Base-by-base conservation (phyloP, 1,284 basidiomycete genomes). In the Malassezia furfur region DNA sequence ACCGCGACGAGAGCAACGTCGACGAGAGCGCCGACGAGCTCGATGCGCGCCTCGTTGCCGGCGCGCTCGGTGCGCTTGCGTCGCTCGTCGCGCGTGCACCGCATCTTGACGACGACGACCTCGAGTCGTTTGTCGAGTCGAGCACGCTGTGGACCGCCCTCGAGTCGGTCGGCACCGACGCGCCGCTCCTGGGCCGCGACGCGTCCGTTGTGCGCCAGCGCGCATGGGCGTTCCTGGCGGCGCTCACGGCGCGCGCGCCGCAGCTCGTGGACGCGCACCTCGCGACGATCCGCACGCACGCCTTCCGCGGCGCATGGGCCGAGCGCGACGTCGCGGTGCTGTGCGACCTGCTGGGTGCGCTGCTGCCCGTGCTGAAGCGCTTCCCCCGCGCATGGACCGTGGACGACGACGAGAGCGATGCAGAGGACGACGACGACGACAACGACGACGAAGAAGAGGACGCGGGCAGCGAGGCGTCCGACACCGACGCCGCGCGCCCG, bases 381-480 rank as follows among this genome's bases (percentile, higher is more conserved):
- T 48, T 41, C n/a, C 72, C 74, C 0, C 52, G 67, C n/a, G 56
- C 70, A 0, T 77, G 76, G 76, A 54, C 57, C 38, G 53, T 52
- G 35, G 50, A 58, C 0, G 47, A 51, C 5, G 67, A 63, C 12
- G 57, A 57, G 5, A 10, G 17, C 14, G 22, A 40, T 14, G 38
- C 17, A 2, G 38, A 22, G 9, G 38, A 40, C 22, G 22, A 17
- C 38, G 38, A 10, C 1, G 38, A 40, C 14, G 53, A 60, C 17
- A 61, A 56, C n/a, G 60, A 58, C 1, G 53, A 59, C 28, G 52
- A 48, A 17, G 34, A 44, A 19, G 48, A 43, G 9, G 61, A 65
- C 8, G 57, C 60, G 8, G 54, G 60, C 14, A 55, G 58, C 1
- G 54, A 62, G 15, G 53, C 52, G 35, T 50, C 53, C 6, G 59